Base-by-base conservation (phyloP, 192 early-diverging fungal genomes). In the Podila horticola region DNA sequence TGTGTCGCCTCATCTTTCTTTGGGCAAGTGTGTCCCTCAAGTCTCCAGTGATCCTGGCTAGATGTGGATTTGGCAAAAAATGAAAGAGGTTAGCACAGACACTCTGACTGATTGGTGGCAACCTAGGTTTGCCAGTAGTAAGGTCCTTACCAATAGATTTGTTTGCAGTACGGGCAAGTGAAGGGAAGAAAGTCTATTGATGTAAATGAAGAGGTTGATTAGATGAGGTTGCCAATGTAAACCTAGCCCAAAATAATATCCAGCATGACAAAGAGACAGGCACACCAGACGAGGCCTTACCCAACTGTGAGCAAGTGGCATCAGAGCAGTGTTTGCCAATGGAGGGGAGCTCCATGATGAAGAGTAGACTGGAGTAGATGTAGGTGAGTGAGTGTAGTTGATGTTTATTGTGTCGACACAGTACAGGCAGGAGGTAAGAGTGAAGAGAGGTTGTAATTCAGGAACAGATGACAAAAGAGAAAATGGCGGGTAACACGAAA, bases 21-120 rank as follows among this genome's bases (percentile, higher is more conserved):
- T 20, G 86, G 76, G 66, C 93, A 95, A 13, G 70, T 49, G 69
- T 95, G 93, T n/a, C 75, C 74, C n/a, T 90, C 86, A 22, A 86
- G 74, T 63, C 90, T 89, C 83, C 89, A 92, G 64, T 95, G 93
- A 57, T 90, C 87, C 33, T 90, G 87, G 63, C 93, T 93, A 87
- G 24, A 22, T 20, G 28, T 36, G 67, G 60, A 72, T 11, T 41
- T 45, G 2, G 11, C 19, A 57, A 36, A 57, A 58, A 26, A 20
- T 30, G n/a, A 57, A 58, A 72, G n/a, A 52, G 45, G 45, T 52
- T 58, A 36, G 19, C 49, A 17, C 26, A 20, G 12, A 59, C 13
- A 19, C 4, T 22, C 20, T 24, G 36, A 6, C 13, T 19, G 29
- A 26, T 28, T 38, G 31, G 28, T 24, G 17, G 36, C 34, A 45